These are phyloP conservation scores for Daldinia vernicosa DNA, from an alignment of 495 filamentous ascomycete species.

Conservation along the genomic window DNA sequence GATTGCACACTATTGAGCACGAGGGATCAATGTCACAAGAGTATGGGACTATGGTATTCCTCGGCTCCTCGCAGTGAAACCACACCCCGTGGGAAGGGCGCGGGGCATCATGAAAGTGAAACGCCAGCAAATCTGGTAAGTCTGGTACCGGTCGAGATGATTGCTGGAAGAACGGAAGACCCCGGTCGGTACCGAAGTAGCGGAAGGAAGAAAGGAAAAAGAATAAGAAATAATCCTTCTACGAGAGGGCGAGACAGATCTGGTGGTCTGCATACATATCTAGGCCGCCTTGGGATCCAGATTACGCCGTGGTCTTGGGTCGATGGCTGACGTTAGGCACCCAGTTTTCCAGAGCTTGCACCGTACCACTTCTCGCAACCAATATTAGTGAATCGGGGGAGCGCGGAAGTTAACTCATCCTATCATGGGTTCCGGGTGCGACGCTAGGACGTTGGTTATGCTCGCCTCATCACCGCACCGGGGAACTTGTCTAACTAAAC, in stretches of 20 bases:
- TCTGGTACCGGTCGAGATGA: slow-evolving; percentile 16
- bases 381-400: slow-evolving; percentile 32
- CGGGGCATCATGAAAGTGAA: slow-evolving; percentile 37
- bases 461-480: slow-evolving; percentile 11
- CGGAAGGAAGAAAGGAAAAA: slow-evolving; percentile 8
- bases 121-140: slow-evolving; percentile 17
- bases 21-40: slow-evolving; percentile 6
- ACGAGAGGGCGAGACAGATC: slow-evolving; percentile 23
- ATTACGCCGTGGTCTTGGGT: slow-evolving; percentile 48
- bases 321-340: slow-evolving; percentile 43
- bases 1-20: slow-evolving; percentile 5
- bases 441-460: slow-evolving; percentile 19
- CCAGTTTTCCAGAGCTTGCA: slow-evolving; percentile 20
- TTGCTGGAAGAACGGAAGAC: slow-evolving; percentile 17
- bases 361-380: slow-evolving; percentile 38
- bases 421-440: slow-evolving; percentile 40
- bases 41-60: background rate
- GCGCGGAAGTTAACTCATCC: slow-evolving; percentile 36
- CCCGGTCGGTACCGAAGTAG: slow-evolving; percentile 37
- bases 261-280: slow-evolving; percentile 43
- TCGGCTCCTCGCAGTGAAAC: slow-evolving; percentile 31
- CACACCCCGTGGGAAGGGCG: slow-evolving; percentile 36
- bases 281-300: slow-evolving; percentile 45
- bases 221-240: slow-evolving; percentile 19
- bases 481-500: slow-evolving; percentile 3